Base-by-base conservation (phyloP, 1,284 basidiomycete genomes). In the Somion occarium region DNA sequence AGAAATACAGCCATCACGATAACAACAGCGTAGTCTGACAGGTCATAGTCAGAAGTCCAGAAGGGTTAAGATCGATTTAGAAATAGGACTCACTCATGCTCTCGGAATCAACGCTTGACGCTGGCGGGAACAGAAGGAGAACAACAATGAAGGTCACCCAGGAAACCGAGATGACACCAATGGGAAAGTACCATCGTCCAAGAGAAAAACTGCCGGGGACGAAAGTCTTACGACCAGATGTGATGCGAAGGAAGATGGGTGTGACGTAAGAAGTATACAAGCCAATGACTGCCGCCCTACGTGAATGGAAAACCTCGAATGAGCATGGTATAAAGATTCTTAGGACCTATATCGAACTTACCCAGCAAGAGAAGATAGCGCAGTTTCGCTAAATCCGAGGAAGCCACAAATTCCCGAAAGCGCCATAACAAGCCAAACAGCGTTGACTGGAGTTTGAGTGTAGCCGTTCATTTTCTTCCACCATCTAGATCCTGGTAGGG, bases 341-440 rank as follows among this genome's bases (percentile, higher is more conserved):
- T 39, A 2, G 19, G n/a, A 3, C 27, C 38, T 37, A 53, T 38
- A 41, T 23, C 13, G 12, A 20, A 71, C 72, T 45, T 56, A 86
- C 84, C 83, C 82, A 11, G 84, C 83, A 24, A 87, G 73, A 23
- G 84, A 85, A 12, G 79, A 73, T 34, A 87, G 61, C 9, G 83
- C 84, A 1, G 85, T 73, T 41, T 64, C 63, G 5, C 82, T 85
- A 62, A 88, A 87, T 0, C 85, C 83, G 2, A 88, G 68, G 2
- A 85, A 63, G 15, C 85, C 85, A 46, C 80, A 80, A 19, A 88
- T 57, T 1, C 71, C 80, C 2, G 84, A 68, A 24, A 69, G 61
- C 25, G 69, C 64, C 66, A 87, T 83, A n/a, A 86, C 85, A 38
- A 87, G 71, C 85, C 85, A 88, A 3, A 85, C 85, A 1, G 85